Base-by-base conservation (phyloP, 805 yeast genomes). In the Kuraishia capsulata region DNA sequence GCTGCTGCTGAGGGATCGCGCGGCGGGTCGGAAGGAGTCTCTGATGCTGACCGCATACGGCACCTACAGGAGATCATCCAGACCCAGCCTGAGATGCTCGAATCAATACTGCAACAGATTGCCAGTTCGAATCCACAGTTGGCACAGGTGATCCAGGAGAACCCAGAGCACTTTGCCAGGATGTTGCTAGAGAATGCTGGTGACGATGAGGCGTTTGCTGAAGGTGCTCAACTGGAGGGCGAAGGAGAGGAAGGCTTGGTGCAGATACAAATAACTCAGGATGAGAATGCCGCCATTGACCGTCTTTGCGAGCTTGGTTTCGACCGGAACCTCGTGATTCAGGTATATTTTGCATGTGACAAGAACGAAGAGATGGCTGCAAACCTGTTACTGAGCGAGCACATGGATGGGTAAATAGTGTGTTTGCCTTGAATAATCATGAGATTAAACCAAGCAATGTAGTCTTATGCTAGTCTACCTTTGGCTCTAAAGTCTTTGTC, bases 301-400 rank as follows among this genome's bases (percentile, higher is more conserved):
- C 76, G 98, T 56, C 71, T 92, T 47, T 82, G 95, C 58, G 97
- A 84, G 60, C 70, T 92, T 47, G 98, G 98, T 0, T 92, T 92
- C 52, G 96, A 87, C 48, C 75, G 96, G 48, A 72, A 80, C 48
- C 66, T 82, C 41, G 98, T 85, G 33, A 76, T 88, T 43, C 96
- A 89, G 65, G 95, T 94, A 23, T 92, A 86, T 65, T 80, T 92
- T 71, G 97, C 97, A 31, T 92, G 98, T 62, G 98, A 92, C 54
- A 90, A 88, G 65, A 87, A 92, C 62, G 98, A 92, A 65, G 96
- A 90, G 66, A 74, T 86, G 52, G 88, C 98, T 32, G 98, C 97
- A 18, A 92, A 92, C 64, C 76, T 87, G 54, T 69, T 92, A 50
- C 84, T 92, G 53, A 73, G 71, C 53, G 81, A 73, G 43, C 74